Conservation (phyloP, 2,329 filamentous ascomycete genomes). For the Lachnellula hyalina region DNA sequence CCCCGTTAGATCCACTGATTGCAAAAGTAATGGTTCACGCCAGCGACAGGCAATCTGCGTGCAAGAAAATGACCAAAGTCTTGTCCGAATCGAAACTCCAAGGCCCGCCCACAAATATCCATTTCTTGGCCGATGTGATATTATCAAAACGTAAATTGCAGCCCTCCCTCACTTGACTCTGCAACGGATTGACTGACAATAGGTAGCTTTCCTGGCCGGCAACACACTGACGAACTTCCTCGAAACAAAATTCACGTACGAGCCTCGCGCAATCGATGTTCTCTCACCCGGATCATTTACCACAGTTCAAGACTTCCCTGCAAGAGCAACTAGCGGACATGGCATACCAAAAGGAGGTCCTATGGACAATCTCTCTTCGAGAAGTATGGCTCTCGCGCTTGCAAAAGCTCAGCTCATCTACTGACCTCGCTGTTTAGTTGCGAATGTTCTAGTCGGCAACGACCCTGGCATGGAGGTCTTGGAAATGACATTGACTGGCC, state of each 20-base stretch:
- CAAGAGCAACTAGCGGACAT: constrained; percentile 35
- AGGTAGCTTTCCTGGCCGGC: constrained; percentile 22
- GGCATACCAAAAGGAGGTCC: constrained; percentile 38
- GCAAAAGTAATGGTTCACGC: constrained; percentile 66
- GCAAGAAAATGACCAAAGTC: constrained; percentile 58
- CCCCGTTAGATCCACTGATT: constrained; percentile 55
- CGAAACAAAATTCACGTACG: constrained; percentile 28
- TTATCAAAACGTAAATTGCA: constrained; percentile 29
- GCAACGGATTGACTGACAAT: neutral
- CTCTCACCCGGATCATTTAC: constrained; percentile 34
- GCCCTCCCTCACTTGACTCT: neutral
- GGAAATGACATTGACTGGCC: constrained; percentile 56
- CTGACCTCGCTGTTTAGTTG: constrained; percentile 32
- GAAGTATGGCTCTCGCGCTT: neutral
- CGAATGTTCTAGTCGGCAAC: constrained; percentile 57
- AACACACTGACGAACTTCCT: constrained; percentile 36
- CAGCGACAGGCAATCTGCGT: constrained; percentile 51
- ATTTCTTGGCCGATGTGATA: constrained; percentile 47
- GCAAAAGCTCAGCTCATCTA: neutral
- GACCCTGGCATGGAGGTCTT: constrained; percentile 44
- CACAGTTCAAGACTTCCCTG: constrained; percentile 39
- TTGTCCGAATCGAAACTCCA: constrained; percentile 47
- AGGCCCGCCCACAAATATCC: constrained; percentile 53
- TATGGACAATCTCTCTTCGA: constrained; percentile 32
- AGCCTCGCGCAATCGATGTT: constrained; percentile 32